Evolutionary conservation across 1,284 basidiomycete species (phyloP).

Genomic region (Blastosporella zonata): DNA sequence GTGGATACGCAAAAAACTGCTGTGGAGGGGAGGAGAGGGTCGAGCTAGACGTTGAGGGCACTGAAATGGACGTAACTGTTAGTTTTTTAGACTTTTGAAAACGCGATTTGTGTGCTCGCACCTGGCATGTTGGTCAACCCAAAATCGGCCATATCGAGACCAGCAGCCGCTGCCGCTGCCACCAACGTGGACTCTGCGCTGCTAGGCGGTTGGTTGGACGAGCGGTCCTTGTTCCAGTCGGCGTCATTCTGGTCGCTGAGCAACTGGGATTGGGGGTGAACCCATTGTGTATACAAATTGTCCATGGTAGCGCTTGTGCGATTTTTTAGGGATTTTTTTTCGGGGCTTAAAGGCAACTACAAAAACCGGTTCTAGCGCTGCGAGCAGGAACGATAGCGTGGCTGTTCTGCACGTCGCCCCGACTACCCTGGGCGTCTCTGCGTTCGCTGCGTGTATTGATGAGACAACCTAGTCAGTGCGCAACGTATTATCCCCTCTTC

Average conservation of each 20-base stretch:
- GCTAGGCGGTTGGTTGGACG: slow-evolving; percentile 22
- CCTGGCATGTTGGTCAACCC: slow-evolving; percentile 37
- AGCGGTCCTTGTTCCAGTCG: slow-evolving; percentile 41
- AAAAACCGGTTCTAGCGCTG: slow-evolving; percentile 50
- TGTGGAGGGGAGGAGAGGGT: slow-evolving; percentile 33
- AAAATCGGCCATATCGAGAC: slow-evolving; percentile 40
- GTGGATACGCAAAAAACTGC: slow-evolving; percentile 39
- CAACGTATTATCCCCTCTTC: slow-evolving; percentile 24
- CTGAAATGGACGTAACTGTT: background rate
- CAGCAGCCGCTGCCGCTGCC: slow-evolving; percentile 17
- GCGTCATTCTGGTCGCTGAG: slow-evolving; percentile 35
- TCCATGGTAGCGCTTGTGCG: slow-evolving; percentile 36
- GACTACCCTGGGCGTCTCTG: slow-evolving; percentile 25
- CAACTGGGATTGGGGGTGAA: slow-evolving; percentile 40
- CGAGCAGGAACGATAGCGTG: slow-evolving; percentile 36
- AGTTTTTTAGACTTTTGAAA: slow-evolving; percentile 1
- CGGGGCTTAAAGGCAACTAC: slow-evolving; percentile 46
- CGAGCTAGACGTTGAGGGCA: slow-evolving; percentile 33
- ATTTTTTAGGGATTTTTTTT: slow-evolving; percentile 35
- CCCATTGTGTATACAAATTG: slow-evolving; percentile 52
- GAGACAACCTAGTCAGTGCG: slow-evolving; percentile 16
- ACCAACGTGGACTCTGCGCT: slow-evolving; percentile 21
- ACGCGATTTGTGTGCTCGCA: slow-evolving; percentile 22
- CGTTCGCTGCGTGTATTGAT: slow-evolving; percentile 27
- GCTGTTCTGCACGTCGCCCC: slow-evolving; percentile 34